phyloP scores from a whole-genome alignment of 345 rosid species.

The Sonneratia caseolaris region DNA sequence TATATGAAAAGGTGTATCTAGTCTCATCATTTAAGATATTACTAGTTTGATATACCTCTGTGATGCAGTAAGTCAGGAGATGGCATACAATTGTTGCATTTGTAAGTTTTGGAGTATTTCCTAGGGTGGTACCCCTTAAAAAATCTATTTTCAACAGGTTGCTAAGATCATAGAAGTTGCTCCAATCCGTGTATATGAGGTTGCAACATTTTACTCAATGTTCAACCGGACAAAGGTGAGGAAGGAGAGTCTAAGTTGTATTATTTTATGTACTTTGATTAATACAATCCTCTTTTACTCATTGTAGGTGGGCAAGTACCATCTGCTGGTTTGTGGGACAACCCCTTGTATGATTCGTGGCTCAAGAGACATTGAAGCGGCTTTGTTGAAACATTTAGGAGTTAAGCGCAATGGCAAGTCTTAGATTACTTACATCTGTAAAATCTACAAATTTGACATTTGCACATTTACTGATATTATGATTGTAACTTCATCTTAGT shows the following conservation, averaged over 20 bases:
- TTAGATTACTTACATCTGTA: conserved; percentile 4
- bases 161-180: conserved; percentile 84
- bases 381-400: conserved; percentile 83
- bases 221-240: conserved; percentile 83
- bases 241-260: conserved; percentile 6
- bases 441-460: not conserved
- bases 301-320: conserved; percentile 86
- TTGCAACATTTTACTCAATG: conserved; percentile 97
- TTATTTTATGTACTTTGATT: conserved; percentile 4
- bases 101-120: not conserved
- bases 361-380: conserved; percentile 80
- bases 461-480: not conserved
- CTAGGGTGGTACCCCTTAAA: not conserved
- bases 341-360: conserved; percentile 98
- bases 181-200: conserved; percentile 94
- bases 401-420: conserved; percentile 83
- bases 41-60: not conserved
- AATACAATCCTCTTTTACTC: conserved; percentile 1
- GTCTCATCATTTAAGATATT: not conserved
- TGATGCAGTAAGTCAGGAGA: not conserved
- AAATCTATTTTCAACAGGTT: conserved; percentile 40
- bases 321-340: conserved; percentile 95
- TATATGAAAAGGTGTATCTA: not conserved
- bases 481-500: not conserved
- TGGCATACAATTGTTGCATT: not conserved